phyloP scores from a whole-genome alignment of 2,329 filamentous ascomycete genomes.

The Tolypocladium tropicale region DNA sequence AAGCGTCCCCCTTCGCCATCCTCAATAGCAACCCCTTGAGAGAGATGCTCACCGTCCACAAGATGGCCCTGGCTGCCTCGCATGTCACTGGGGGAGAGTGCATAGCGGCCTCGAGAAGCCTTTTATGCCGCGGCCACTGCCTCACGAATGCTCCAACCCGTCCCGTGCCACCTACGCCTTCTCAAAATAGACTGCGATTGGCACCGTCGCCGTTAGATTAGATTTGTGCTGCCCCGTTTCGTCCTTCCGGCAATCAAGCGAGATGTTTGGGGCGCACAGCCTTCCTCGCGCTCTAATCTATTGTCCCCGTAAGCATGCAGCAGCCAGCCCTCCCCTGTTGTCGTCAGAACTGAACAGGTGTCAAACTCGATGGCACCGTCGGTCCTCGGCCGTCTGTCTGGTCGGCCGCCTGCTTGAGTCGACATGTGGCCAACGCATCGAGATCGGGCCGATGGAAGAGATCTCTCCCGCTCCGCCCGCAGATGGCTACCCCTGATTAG shows the following conservation, averaged over 20 bases:
- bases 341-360: background rate
- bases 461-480: background rate
- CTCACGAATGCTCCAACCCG: background rate
- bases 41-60: background rate
- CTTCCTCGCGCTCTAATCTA: background rate
- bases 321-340: background rate
- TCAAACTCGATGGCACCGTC: too few relatives aligned
- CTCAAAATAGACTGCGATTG: background rate
- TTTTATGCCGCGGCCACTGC: background rate
- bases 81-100: background rate
- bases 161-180: background rate
- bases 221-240: background rate
- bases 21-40: background rate
- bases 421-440: background rate
- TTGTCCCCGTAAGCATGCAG: background rate
- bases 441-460: background rate
- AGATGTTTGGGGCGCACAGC: background rate
- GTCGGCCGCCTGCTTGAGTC: background rate
- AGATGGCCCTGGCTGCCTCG: background rate
- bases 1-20: too few relatives aligned
- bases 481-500: background rate
- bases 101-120: background rate
- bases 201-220: background rate
- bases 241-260: background rate
- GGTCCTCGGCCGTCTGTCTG: background rate